phyloP scores from a whole-genome alignment of 192 early-diverging fungal species.

The Physocladia obscura region DNA sequence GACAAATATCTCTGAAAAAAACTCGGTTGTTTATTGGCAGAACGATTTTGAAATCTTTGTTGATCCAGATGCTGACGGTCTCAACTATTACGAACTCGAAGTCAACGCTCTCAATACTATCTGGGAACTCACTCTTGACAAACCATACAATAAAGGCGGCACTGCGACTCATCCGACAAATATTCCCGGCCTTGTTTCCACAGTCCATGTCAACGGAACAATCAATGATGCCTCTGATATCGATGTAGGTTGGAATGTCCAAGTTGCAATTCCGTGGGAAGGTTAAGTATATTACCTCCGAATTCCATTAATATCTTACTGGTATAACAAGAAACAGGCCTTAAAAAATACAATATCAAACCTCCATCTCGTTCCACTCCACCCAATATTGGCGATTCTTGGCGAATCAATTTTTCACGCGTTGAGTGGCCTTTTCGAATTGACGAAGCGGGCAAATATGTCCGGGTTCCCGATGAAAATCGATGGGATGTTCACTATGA shows the following conservation, averaged over 20 bases:
- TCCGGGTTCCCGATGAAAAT: constrained; percentile 16
- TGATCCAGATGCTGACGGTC: constrained; percentile 24
- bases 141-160: constrained; percentile 18
- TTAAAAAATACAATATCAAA: constrained; percentile 27
- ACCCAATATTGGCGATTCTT: constrained; percentile 3
- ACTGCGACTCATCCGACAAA: constrained; percentile 23
- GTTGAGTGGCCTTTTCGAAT: constrained; percentile 21
- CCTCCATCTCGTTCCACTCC: constrained; percentile 19
- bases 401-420: constrained; percentile 25
- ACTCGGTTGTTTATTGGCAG: constrained; percentile 22
- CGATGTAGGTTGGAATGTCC: constrained; percentile 17
- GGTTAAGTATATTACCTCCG: background rate
- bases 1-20: constrained; percentile 25
- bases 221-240: constrained; percentile 16
- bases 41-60: constrained; percentile 28
- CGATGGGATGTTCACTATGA: constrained; percentile 24
- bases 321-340: background rate
- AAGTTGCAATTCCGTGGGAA: constrained; percentile 27
- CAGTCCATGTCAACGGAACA: constrained; percentile 17
- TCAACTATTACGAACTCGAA: constrained; percentile 31
- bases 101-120: constrained; percentile 26
- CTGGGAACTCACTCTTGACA: constrained; percentile 28
- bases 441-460: background rate
- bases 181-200: constrained; percentile 15
- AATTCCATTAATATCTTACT: background rate